These are phyloP conservation scores for Penicillium brasilianum DNA, from an alignment of 2,329 filamentous ascomycete species.

Conservation along the genomic window DNA sequence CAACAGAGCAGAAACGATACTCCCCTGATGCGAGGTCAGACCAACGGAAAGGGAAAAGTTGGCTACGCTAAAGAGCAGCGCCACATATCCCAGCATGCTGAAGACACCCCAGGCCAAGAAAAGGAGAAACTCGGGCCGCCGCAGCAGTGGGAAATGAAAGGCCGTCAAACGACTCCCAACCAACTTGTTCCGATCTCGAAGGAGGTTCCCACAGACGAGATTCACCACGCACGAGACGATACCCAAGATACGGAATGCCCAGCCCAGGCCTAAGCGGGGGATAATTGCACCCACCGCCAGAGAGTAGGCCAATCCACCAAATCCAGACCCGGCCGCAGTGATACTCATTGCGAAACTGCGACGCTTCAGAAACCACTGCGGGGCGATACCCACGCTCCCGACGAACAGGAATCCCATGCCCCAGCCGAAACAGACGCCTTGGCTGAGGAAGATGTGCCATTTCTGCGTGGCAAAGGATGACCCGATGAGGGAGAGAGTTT, in stretches of 20 bases:
- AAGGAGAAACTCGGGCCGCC: constrained; percentile 60
- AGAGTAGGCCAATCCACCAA: constrained; percentile 65
- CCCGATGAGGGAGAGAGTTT: constrained; percentile 60
- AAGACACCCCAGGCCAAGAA: constrained; percentile 65
- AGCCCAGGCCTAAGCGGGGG: constrained; percentile 58
- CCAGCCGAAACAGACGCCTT: constrained; percentile 66
- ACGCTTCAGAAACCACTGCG: constrained; percentile 66
- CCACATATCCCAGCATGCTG: constrained; percentile 69
- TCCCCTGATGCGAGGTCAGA: constrained; percentile 63
- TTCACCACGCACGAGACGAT: constrained; percentile 61
- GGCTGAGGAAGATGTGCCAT: constrained; percentile 66
- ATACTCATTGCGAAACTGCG: constrained; percentile 66
- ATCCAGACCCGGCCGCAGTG: constrained; percentile 61
- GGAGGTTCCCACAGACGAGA: constrained; percentile 57
- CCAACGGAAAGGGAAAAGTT: constrained; percentile 66
- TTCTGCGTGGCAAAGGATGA: constrained; percentile 61
- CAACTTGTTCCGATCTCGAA: constrained; percentile 63
- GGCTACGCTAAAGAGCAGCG: constrained; percentile 67
- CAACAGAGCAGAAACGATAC: constrained; percentile 65
- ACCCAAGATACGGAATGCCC: constrained; percentile 65
- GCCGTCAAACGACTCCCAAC: constrained; percentile 58
- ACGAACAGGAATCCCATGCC: constrained; percentile 69
- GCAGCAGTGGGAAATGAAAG: constrained; percentile 61
- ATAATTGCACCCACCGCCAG: constrained; percentile 65
- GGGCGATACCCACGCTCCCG: constrained; percentile 59